Evolutionary conservation across 2,329 filamentous ascomycete genomes (phyloP).

Genomic region (Mollisiaceae sp.): DNA sequence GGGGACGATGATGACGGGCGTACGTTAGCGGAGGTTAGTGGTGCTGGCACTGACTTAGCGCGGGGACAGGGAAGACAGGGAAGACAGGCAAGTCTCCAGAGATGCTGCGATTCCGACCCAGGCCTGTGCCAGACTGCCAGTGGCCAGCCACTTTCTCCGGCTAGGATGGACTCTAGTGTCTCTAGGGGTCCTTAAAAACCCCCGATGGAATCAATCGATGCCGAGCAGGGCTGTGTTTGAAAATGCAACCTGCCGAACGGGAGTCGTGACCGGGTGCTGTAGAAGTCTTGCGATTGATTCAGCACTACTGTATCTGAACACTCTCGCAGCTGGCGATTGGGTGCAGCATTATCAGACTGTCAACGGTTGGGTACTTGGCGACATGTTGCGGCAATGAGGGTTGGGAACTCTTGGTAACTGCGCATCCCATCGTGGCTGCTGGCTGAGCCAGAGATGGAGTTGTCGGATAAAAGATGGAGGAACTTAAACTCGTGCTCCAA

Average conservation of each 20-base stretch:
- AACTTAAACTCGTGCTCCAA: not conserved
- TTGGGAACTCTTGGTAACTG: not conserved
- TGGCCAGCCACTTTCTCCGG: not conserved
- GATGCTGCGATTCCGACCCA: too few species aligned
- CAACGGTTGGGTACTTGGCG: not conserved
- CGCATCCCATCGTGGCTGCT: not conserved
- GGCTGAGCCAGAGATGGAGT: not conserved
- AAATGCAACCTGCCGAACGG: conserved; percentile 31
- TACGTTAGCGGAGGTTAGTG: not conserved
- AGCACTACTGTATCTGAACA: too few species aligned
- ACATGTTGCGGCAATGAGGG: not conserved
- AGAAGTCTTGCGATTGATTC: conserved; percentile 34
- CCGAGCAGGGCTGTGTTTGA: conserved; percentile 33
- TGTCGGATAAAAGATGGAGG: not conserved
- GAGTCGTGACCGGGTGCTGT: conserved; percentile 22
- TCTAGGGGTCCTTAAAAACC: conserved; percentile 25
- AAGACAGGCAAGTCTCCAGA: not conserved
- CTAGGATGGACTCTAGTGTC: not conserved
- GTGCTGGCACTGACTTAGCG: conserved; percentile 2
- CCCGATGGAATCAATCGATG: conserved; percentile 36
- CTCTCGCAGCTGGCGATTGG: not conserved
- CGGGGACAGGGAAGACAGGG: conserved; percentile 1
- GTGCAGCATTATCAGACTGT: not conserved
- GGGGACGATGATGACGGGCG: too few species aligned
- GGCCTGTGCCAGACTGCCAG: too few species aligned